These are phyloP conservation scores for Trichomonas vaginalis DNA, from an alignment of 208 protist genomes.

Conservation along the genomic window DNA sequence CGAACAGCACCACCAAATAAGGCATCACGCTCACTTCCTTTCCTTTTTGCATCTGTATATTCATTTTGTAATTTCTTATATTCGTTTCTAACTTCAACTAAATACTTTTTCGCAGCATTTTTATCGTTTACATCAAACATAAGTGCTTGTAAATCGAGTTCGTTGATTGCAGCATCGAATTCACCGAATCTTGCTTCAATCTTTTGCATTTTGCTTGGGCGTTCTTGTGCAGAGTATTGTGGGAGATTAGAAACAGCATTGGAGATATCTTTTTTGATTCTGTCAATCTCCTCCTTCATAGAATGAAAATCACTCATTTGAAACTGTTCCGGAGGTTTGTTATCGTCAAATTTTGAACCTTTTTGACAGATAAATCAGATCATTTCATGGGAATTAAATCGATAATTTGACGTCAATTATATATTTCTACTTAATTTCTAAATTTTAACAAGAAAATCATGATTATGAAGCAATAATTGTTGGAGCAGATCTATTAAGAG, in stretches of 20 bases:
- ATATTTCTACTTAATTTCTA: too few relatives aligned
- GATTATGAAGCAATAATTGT: too few relatives aligned
- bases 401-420: too few relatives aligned
- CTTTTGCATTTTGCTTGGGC: not conserved
- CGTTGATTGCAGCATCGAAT: not conserved
- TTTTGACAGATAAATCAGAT: too few relatives aligned
- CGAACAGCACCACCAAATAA: not conserved
- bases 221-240: not conserved
- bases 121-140: not conserved
- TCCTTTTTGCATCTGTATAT: not conserved
- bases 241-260: not conserved
- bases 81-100: not conserved
- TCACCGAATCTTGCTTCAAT: not conserved
- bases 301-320: not conserved
- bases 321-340: not conserved
- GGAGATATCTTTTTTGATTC: not conserved
- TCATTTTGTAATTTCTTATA: not conserved
- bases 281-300: not conserved
- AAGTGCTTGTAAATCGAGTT: not conserved
- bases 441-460: too few relatives aligned
- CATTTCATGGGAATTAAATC: too few relatives aligned
- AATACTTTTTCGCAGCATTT: not conserved
- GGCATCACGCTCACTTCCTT: not conserved
- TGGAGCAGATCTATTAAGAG: too few relatives aligned
- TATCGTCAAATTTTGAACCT: not conserved